Percentiles rank a stretch among this genome's conserved stretches.
Conservation (phyloP, 768 basidiomycete species). For the Suillus cothurnatus region DNA sequence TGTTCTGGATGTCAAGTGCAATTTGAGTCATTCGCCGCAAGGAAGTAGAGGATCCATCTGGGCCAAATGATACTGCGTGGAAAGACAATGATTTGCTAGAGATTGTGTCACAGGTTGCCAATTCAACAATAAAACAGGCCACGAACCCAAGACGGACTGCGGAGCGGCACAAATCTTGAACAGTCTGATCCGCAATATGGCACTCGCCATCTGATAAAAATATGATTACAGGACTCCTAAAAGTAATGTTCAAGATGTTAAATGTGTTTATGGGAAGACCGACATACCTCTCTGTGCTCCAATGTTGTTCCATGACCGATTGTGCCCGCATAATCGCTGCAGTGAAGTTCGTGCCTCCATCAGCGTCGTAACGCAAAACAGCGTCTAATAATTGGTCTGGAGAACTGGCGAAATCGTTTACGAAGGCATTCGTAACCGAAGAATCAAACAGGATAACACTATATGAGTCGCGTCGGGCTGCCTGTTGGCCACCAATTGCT, state of each 20-base stretch:
- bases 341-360: slow-evolving; percentile 46
- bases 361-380: slow-evolving; percentile 34
- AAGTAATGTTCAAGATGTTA: not conserved
- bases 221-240: slow-evolving; percentile 47
- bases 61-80: slow-evolving; percentile 61
- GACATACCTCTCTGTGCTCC: slow-evolving; percentile 52
- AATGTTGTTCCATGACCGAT: slow-evolving; percentile 43
- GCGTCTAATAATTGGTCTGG: slow-evolving; percentile 45
- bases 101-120: slow-evolving; percentile 1
- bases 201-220: slow-evolving; percentile 61
- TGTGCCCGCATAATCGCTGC: slow-evolving; percentile 41
- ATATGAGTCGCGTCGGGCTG: slow-evolving; percentile 52
- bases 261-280: not conserved
- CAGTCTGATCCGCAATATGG: slow-evolving; percentile 33
- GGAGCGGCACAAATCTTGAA: slow-evolving; percentile 44
- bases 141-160: slow-evolving; percentile 48
- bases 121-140: too few species aligned
- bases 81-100: slow-evolving; percentile 56
- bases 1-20: slow-evolving; percentile 49
- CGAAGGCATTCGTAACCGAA: slow-evolving; percentile 23
- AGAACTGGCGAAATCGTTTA: slow-evolving; percentile 49
- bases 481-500: slow-evolving; percentile 32
- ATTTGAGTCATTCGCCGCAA: slow-evolving; percentile 55
- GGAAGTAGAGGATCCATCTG: slow-evolving; percentile 18
- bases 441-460: slow-evolving; percentile 52